These are phyloP conservation scores for Lactarius pseudohatsudake DNA, from an alignment of 768 basidiomycete species.

Conservation along the genomic window DNA sequence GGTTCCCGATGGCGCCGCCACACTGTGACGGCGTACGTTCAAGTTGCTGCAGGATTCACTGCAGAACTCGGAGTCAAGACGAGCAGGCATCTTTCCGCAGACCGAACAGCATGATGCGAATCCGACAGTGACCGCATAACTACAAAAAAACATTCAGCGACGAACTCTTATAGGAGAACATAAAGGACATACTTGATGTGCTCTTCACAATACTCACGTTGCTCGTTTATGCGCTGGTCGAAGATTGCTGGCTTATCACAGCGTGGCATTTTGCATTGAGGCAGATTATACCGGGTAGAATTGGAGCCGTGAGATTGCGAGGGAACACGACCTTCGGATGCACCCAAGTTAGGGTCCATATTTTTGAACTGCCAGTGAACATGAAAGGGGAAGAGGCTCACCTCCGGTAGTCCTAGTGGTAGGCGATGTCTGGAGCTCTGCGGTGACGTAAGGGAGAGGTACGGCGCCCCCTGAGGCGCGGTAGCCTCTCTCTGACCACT, in stretches of 20 bases:
- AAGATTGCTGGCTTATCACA: conserved; percentile 1
- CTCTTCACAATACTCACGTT: conserved; percentile 6
- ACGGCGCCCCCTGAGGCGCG: not conserved
- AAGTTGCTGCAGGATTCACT: conserved; percentile 6
- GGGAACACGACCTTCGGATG: not conserved
- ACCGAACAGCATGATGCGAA: not conserved
- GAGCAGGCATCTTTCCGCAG: conserved; percentile 4
- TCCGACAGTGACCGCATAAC: not conserved
- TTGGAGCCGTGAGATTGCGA: not conserved
- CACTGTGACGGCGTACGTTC: not conserved
- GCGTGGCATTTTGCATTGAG: not conserved
- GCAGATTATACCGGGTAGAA: not conserved
- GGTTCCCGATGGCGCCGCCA: not conserved
- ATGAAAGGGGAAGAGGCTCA: not conserved
- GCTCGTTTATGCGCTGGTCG: conserved; percentile 2
- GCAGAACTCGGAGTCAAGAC: conserved; percentile 6
- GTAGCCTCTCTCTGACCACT: not conserved
- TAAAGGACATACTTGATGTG: conserved; percentile 8
- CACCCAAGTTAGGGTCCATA: not conserved
- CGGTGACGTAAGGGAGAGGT: not conserved
- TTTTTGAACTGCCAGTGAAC: not conserved
- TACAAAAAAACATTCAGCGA: not conserved
- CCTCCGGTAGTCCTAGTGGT: not conserved
- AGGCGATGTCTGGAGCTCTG: not conserved
- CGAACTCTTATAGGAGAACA: not conserved